Base-by-base conservation (phyloP, 2,329 filamentous ascomycete species). In the Fusarium sp. region DNA sequence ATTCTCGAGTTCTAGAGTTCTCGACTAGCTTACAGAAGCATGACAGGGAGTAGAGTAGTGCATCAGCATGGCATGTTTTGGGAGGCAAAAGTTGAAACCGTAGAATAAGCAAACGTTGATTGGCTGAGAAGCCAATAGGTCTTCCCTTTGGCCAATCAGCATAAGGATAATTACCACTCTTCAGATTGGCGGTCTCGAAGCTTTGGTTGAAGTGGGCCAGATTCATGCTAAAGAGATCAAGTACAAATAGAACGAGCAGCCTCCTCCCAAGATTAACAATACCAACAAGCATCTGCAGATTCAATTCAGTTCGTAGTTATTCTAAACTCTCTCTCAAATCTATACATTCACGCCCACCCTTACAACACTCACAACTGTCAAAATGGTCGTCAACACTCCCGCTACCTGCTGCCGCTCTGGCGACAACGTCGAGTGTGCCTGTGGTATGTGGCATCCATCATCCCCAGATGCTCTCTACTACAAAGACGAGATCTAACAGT, bases 391-490 rank as follows among this genome's bases (percentile, higher is more conserved):
- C 52, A 70, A 61, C 69, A 61, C 71, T 68, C 69, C 77, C 33
- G 77, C 80, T 52, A 86, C 81, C 66, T 86, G 84, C 82, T 86
- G 84, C 76, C 79, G 80, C 74, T 81, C 83, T 73, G 80, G 78
- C 71, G 72, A 78, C 62, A 72, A 78, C 64, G 71, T 75, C 48
- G 79, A 80, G 64, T 87, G 84, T 70, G 76, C 84, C 69, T 87
- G 84, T 74, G 84, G 84, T 86, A 81, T 68, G 83, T 77, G 51
- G 50, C 35, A 47, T 57, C 52, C 35, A 47, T 57, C 52, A 62
- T 53, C 11, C 19, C 27, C 9, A 9, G 11, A 6, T 21, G 4
- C 19, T 4, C 19, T 19, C 15, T 35, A 25, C 27, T 6, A 2
- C 8, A 1, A 27, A 29, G 9, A 27, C 25, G 6, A 17, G 14